These are phyloP conservation scores for Aspergillus haitiensis DNA, from an alignment of 495 filamentous ascomycete genomes.

Conservation along the genomic window DNA sequence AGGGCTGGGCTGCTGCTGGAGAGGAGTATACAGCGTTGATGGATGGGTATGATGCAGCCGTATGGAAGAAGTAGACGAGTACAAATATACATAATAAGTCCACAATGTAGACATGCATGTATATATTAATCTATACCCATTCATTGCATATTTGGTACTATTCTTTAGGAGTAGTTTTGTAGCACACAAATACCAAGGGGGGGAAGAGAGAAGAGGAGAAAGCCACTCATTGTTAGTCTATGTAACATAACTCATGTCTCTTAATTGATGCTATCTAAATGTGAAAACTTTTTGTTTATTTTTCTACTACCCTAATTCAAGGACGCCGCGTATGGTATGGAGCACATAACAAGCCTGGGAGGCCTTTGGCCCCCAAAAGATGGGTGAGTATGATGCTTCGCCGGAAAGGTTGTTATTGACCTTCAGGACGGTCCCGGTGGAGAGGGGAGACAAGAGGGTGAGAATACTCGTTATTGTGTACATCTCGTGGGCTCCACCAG, in stretches of 20 bases:
- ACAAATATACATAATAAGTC: background rate
- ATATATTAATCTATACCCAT: background rate
- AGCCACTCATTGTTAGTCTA: background rate
- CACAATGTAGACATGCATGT: background rate
- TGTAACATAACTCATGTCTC: background rate
- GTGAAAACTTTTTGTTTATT: background rate
- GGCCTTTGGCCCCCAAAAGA: background rate
- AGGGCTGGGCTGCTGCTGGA: conserved; percentile 62
- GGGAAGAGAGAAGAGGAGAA: background rate
- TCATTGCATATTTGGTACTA: too few relatives aligned
- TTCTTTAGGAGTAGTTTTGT: too few relatives aligned
- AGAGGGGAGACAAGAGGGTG: too few relatives aligned
- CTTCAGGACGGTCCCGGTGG: too few relatives aligned
- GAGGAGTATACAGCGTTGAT: conserved; percentile 55
- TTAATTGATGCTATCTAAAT: conserved; percentile 1
- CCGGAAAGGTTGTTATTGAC: too few relatives aligned
- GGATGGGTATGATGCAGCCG: conserved; percentile 53
- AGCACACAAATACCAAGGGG: background rate
- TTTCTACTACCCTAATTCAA: too few relatives aligned
- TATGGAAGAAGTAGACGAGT: conserved; percentile 12
- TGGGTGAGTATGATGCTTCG: too few relatives aligned
- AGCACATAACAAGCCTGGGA: background rate
- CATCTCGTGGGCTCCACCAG: too few relatives aligned
- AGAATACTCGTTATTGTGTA: too few relatives aligned
- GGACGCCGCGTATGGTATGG: background rate